Base-by-base conservation (phyloP, 2,329 filamentous ascomycete genomes). In the Exserohilum rostratum region DNA sequence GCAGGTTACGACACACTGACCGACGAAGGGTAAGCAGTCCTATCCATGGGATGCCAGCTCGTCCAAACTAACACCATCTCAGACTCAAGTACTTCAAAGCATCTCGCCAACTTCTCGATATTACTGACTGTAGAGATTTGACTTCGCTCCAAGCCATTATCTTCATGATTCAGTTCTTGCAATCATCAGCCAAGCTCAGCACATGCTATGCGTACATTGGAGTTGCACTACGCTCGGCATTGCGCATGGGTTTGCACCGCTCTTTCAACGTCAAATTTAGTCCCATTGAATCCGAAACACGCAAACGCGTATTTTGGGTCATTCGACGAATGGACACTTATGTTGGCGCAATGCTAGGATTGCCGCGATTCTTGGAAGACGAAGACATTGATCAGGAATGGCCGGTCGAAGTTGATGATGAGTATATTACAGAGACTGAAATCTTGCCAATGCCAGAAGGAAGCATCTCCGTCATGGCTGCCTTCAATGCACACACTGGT, bases 401-500 rank as follows among this genome's bases (percentile, higher is more conserved):
- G 49, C 79, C 79, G 0, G 61, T 72, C 9, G 79, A 80, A 58
- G 73, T 81, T 6, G 80, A 82, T 54, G 80, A 82, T 50, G 79
- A 82, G 50, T 81, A 77, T 62, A 79, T 82, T 48, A 82, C 79
- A 5, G 76, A 78, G 53, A 76, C 76, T 20, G 78, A 77, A 37
- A 79, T 78, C n/a, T 62, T 78, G 46, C 78, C 83, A 2, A 83
- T 85, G 78, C 85, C 85, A 3, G 71, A 81, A 27, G 82, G 82
- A 37, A 74, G 76, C 18, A 80, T 84, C 2, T 82, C 85, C 3
- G 64, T 86, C n/a, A 82, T 86, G 75, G 79, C 80, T 20, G 85
- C 83, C 13, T 81, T 82, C 58, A 87, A 87, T 67, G 83, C 83
- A 2, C 85, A 88, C 58, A 85, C 83, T 3, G 78, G 78, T 39